Conservation (phyloP, 179 eudicot species). For the Amaranthus tricolor region DNA sequence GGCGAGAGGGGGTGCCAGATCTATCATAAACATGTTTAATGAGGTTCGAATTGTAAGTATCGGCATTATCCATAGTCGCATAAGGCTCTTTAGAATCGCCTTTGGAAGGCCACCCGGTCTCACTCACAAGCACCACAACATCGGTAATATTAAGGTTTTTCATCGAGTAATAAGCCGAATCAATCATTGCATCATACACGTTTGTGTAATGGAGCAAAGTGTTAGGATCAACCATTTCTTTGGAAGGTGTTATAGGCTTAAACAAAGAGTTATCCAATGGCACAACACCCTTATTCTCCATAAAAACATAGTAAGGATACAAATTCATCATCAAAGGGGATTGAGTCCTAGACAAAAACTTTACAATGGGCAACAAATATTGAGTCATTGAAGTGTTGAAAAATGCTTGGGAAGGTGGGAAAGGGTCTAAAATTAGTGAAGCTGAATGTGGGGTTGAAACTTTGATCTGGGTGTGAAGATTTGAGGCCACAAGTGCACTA, state of each 20-base stretch:
- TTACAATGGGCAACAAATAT: conserved; percentile 52
- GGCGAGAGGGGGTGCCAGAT: conserved; percentile 73
- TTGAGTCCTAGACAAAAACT: conserved; percentile 62
- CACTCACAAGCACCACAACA: conserved; percentile 71
- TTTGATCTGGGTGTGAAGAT: conserved; percentile 57
- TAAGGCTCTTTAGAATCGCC: conserved; percentile 87
- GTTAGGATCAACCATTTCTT: conserved; percentile 93
- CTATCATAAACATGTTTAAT: conserved; percentile 74
- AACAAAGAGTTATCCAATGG: conserved; percentile 78
- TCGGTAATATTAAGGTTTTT: conserved; percentile 74
- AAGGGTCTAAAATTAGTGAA: conserved; percentile 71
- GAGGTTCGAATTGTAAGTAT: conserved; percentile 79
- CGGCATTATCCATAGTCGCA: conserved; percentile 72
- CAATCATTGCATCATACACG: conserved; percentile 88
- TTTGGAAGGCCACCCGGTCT: conserved; percentile 94
- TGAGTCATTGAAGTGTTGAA: conserved; percentile 64
- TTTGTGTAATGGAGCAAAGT: conserved; percentile 83
- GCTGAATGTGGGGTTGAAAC: conserved; percentile 83
- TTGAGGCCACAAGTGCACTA: conserved; percentile 66
- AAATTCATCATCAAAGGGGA: conserved; percentile 88
- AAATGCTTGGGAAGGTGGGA: conserved; percentile 92
- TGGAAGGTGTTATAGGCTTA: conserved; percentile 85
- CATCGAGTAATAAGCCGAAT: conserved; percentile 79
- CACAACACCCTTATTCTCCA: conserved; percentile 91
- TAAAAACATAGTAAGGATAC: conserved; percentile 85